These are phyloP conservation scores for Alternaria metachromatica DNA, from an alignment of 2,329 filamentous ascomycete species.

Conservation along the genomic window DNA sequence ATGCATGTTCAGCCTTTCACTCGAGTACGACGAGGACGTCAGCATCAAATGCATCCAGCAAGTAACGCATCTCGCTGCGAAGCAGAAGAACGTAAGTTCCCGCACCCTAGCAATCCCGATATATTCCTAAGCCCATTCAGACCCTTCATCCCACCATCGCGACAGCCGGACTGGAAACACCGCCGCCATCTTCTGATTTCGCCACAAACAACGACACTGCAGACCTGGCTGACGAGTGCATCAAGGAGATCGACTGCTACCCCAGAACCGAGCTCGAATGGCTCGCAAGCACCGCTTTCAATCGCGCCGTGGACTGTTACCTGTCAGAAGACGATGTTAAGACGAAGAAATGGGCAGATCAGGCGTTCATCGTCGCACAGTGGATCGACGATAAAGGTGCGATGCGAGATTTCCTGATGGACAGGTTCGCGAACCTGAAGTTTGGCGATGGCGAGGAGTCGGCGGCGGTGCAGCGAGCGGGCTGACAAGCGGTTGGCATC, in stretches of 20 bases:
- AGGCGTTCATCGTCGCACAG: slow-evolving; percentile 67
- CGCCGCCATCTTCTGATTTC: slow-evolving; percentile 20
- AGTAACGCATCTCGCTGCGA: slow-evolving; percentile 52
- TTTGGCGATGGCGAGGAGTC: slow-evolving; percentile 1
- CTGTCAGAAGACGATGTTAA: slow-evolving; percentile 58
- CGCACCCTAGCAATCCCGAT: background rate
- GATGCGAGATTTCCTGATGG: slow-evolving; percentile 39
- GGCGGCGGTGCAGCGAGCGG: background rate
- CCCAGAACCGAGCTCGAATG: slow-evolving; percentile 75
- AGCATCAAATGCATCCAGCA: slow-evolving; percentile 70
- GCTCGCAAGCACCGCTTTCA: slow-evolving; percentile 68
- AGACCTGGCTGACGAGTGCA: slow-evolving; percentile 28
- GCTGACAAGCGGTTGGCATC: background rate
- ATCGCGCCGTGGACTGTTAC: slow-evolving; percentile 70
- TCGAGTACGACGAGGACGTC: slow-evolving; percentile 63
- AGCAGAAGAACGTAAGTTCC: slow-evolving; percentile 37
- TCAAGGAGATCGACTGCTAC: slow-evolving; percentile 58
- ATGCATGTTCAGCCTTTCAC: slow-evolving; percentile 73
- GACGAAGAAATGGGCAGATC: slow-evolving; percentile 67
- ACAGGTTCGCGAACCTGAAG: slow-evolving; percentile 52
- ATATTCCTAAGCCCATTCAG: slow-evolving; percentile 13
- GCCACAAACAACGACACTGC: slow-evolving; percentile 3
- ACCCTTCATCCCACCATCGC: background rate
- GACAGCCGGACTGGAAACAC: slow-evolving; percentile 15
- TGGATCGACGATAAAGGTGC: slow-evolving; percentile 60